Percentiles rank a stretch among this genome's conserved stretches.
Conservation (phyloP, 2,329 filamentous ascomycete genomes). For the Trichoderma sp. region DNA sequence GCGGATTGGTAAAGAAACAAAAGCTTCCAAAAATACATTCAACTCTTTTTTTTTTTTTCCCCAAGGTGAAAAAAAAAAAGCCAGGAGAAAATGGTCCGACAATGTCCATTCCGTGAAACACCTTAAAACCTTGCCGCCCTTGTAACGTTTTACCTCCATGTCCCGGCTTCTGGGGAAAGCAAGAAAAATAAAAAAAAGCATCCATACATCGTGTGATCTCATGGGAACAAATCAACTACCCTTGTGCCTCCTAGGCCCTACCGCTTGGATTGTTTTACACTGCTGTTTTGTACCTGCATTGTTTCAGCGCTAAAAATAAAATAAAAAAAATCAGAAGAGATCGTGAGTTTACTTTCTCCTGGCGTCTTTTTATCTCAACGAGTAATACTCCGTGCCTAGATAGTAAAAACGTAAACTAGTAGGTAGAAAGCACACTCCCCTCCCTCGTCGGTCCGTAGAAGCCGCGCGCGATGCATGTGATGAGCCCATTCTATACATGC, state of each 20-base stretch:
- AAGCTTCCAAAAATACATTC: background rate
- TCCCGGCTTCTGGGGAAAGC: background rate
- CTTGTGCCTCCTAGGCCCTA: background rate
- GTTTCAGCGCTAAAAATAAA: background rate
- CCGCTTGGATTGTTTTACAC: background rate
- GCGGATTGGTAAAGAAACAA: background rate
- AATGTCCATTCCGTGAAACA: background rate
- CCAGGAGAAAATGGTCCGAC: background rate
- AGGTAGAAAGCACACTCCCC: background rate
- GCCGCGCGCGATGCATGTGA: background rate
- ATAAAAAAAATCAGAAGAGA: background rate
- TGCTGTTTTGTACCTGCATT: background rate
- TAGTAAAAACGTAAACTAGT: background rate
- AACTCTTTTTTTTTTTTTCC: background rate
- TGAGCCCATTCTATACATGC: background rate
- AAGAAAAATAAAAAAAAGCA: too few species aligned
- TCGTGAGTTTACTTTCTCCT: background rate
- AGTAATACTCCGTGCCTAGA: background rate
- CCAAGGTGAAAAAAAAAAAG: background rate
- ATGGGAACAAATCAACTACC: background rate
- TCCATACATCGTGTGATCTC: background rate
- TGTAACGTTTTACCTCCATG: background rate
- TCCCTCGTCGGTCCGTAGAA: background rate
- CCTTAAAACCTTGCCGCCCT: background rate
- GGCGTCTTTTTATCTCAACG: background rate